These are phyloP conservation scores for Serpula lacrymans DNA, from an alignment of 768 basidiomycete species.

Conservation along the genomic window DNA sequence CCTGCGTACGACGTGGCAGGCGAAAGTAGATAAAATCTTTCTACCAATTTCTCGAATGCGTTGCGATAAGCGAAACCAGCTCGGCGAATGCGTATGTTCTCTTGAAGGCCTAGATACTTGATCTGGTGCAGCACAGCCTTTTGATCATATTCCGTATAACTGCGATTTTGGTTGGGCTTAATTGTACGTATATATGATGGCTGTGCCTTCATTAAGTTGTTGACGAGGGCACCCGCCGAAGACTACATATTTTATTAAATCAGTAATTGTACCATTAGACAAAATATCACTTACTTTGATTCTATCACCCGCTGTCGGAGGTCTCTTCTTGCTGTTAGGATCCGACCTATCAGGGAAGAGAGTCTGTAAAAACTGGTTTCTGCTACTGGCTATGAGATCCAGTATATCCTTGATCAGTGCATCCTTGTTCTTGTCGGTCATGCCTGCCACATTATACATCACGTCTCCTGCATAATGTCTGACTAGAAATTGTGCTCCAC, in stretches of 20 bases:
- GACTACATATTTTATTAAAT: constrained; percentile 36
- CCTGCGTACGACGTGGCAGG: constrained; percentile 96
- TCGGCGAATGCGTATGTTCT: constrained; percentile 95
- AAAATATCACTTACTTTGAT: constrained; percentile 66
- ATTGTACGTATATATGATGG: constrained; percentile 99
- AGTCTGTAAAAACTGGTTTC: constrained; percentile 81
- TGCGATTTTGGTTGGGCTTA: constrained; percentile 97
- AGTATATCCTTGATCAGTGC: constrained; percentile 91
- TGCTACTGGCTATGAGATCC: constrained; percentile 78
- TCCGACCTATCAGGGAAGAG: constrained; percentile 95
- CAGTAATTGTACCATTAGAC: background rate
- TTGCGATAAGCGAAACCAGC: constrained; percentile 99
- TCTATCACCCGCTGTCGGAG: constrained; percentile 95
- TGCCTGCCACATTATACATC: constrained; percentile 94
- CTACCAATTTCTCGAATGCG: constrained; percentile 98
- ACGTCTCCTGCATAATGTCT: constrained; percentile 99
- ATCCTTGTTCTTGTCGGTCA: constrained; percentile 99
- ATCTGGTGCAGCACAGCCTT: constrained; percentile 98
- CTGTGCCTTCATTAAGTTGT: constrained; percentile 95
- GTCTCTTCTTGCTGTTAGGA: constrained; percentile 95
- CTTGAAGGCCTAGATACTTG: constrained; percentile 97
- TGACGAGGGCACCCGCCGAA: constrained; percentile 95
- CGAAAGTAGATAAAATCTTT: constrained; percentile 94
- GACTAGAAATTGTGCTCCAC: constrained; percentile 92
- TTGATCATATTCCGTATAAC: constrained; percentile 84